Evolutionary conservation across 208 protist genomes (phyloP), one percentile per base, ranked within the genome.

Genomic region (Naegleria gruberi): DNA sequence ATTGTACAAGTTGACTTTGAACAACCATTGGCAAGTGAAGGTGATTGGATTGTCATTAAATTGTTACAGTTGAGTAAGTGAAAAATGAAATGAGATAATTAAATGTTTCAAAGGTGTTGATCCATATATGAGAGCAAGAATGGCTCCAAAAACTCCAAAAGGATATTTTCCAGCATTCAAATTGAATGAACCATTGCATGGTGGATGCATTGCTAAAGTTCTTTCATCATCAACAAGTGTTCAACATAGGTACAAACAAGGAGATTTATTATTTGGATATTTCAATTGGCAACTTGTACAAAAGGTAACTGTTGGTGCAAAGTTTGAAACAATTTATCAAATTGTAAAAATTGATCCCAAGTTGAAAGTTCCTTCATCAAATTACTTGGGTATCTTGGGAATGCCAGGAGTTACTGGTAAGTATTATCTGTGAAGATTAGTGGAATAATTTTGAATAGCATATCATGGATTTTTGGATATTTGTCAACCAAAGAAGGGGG

Each of bases 401-500:
- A 77, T 37, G 30, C 65, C 65, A 37, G 65, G 65, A 37, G 17
- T 77, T 8, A 77, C 65, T 37, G 30, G 51, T 65, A n/a, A n/a
- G 7, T 82, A 82, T 40, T 12, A 34, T 40, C 30, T 88, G 17
- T 12, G 37, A 10, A 10, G 12, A 40, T 57, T 88, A 40, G 84
- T 6, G 7, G 30, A 34, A 23, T 10, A 6, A n/a, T 6, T 6
- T 12, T 34, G 51, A 10, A 77, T 23, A 10, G 86, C 86, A 5
- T 90, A 77, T 37, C n/a, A n/a, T 30, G 87, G 87, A 37, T 8
- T 90, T 26, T 41, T 77, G 10, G 23, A 88, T 17, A 37, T 91
- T 43, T 43, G 83, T 65, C 6, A 90, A 65, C 90, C 90, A 55
- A 74, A 86, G 17, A 81, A 82, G 4, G 91, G 91, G 37, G 91